Evolutionary conservation across 1,284 basidiomycete genomes (phyloP).

Genomic region (Austroboletus novae-zelandiae): DNA sequence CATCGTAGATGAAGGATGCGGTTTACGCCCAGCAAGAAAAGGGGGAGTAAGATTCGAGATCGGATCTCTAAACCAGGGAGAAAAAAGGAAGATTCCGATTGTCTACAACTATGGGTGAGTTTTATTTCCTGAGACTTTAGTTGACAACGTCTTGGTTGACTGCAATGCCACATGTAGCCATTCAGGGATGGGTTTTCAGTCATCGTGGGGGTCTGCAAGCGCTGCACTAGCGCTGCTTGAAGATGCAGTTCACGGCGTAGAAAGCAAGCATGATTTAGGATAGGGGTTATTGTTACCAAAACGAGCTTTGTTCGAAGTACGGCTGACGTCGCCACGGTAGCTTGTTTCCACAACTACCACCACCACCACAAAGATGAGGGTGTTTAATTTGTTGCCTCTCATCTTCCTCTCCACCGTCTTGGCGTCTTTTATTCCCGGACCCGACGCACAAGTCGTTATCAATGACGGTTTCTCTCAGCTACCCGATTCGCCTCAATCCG

Average conservation of each 20-base stretch:
- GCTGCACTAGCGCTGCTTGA: conserved; percentile 56
- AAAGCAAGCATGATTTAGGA: neutral
- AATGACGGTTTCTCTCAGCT: conserved; percentile 34
- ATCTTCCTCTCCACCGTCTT: conserved; percentile 26
- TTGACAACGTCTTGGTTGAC: conserved; percentile 4
- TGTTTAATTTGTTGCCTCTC: conserved; percentile 22
- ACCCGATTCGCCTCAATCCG: conserved; percentile 40
- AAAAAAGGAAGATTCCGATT: conserved; percentile 37
- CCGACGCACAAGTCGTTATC: conserved; percentile 34
- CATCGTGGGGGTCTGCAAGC: conserved; percentile 71
- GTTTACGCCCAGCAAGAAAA: conserved; percentile 66
- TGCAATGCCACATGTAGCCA: conserved; percentile 34
- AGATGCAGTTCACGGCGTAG: conserved; percentile 31
- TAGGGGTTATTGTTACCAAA: conserved; percentile 3
- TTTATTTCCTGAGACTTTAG: conserved; percentile 26
- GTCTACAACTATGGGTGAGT: conserved; percentile 71
- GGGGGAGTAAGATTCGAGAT: conserved; percentile 70
- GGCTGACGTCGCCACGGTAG: neutral
- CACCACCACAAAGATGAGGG: conserved; percentile 32
- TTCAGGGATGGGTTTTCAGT: conserved; percentile 67
- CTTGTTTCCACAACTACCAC: neutral
- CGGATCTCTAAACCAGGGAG: conserved; percentile 40
- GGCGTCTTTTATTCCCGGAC: conserved; percentile 25
- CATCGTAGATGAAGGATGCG: conserved; percentile 70
- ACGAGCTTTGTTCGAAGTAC: neutral